Percentiles rank a stretch among this genome's conserved stretches.
These are phyloP conservation scores for Aureobasidium leucospermi DNA, from an alignment of 2,329 filamentous ascomycete species.

Conservation along the genomic window DNA sequence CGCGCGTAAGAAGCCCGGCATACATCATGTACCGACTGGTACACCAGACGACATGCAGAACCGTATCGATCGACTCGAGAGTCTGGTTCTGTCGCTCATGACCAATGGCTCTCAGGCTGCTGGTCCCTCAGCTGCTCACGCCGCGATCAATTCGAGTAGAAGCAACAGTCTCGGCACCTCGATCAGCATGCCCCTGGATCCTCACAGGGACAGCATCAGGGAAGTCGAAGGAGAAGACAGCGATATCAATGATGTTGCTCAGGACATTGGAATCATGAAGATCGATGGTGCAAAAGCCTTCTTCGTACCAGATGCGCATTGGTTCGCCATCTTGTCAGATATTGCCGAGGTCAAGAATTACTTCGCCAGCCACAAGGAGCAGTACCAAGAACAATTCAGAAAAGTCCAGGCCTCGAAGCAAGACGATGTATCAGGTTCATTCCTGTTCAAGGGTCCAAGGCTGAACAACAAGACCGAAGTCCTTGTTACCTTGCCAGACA, in stretches of 20 bases:
- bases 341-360: slow-evolving; percentile 93
- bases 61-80: slow-evolving; percentile 89
- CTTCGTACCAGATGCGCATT: slow-evolving; percentile 46
- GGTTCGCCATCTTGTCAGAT: slow-evolving; percentile 45
- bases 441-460: slow-evolving; percentile 67
- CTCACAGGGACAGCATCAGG: slow-evolving; percentile 47
- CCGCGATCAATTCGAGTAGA: slow-evolving; percentile 42
- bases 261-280: slow-evolving; percentile 47
- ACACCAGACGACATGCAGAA: slow-evolving; percentile 96
- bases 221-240: slow-evolving; percentile 49
- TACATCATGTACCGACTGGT: slow-evolving; percentile 31
- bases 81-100: slow-evolving; percentile 87
- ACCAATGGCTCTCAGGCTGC: slow-evolving; percentile 67
- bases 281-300: slow-evolving; percentile 42
- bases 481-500: slow-evolving; percentile 69
- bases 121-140: slow-evolving; percentile 49
- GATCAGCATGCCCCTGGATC: slow-evolving; percentile 22
- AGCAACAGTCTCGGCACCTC: slow-evolving; percentile 33
- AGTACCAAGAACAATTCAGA: slow-evolving; percentile 73
- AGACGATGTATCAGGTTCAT: slow-evolving; percentile 59
- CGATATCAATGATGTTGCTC: slow-evolving; percentile 50
- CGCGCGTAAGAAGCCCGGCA: slow-evolving; percentile 62
- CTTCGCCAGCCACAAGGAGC: slow-evolving; percentile 78
- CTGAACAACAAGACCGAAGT: slow-evolving; percentile 69
- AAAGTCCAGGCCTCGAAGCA: slow-evolving; percentile 63